Base-by-base conservation (phyloP, 2,329 filamentous ascomycete genomes). In the Aureobasidium leucospermi region DNA sequence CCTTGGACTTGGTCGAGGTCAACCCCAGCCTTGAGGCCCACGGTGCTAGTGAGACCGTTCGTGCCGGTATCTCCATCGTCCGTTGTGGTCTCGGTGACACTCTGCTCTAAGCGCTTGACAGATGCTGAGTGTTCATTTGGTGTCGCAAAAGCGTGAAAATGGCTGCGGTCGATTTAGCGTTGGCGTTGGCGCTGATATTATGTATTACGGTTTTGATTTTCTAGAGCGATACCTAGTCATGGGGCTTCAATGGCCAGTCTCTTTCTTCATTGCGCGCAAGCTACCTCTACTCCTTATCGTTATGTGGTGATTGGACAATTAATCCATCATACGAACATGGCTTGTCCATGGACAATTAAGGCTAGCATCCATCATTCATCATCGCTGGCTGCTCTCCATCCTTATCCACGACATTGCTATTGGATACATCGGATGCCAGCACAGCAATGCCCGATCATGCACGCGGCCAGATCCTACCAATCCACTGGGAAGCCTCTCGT, bases 31-130 rank as follows among this genome's bases (percentile, higher is more conserved):
- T 81, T 36, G 70, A 76, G 66, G 66, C 66, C 61, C 64, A 80
- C 61, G 90, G 89, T 6, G 90, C 89, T 1, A 81, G 83, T 60
- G 91, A 96, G 76, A 99, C 94, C 0, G 87, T 97, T 60, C 78
- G 93, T 56, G 90, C 93, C 2, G 94, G 93, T 6, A 49, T 91
- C 73, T 96, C 90, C 43, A 80, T 99, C 66, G 90, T 97, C 53
- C 81, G 94, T 61, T 96, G 93, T 71, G 93, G 91, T 5, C 78
- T 97, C 64, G 94, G 94, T 19, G 94, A 99, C 78, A 95, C 89
- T 52, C 76, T 97, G 67, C 77, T 97, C 70, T 96, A 77, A 58
- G 29, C 11, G 3, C 23, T n/a, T n/a, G 15, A 9, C 9, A 10
- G 13, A 13, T 11, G 34, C 19, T 28, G 48, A 41, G 48, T 16